phyloP scores from a whole-genome alignment of 1,284 basidiomycete genomes.

The Coriolopsis trogii region DNA sequence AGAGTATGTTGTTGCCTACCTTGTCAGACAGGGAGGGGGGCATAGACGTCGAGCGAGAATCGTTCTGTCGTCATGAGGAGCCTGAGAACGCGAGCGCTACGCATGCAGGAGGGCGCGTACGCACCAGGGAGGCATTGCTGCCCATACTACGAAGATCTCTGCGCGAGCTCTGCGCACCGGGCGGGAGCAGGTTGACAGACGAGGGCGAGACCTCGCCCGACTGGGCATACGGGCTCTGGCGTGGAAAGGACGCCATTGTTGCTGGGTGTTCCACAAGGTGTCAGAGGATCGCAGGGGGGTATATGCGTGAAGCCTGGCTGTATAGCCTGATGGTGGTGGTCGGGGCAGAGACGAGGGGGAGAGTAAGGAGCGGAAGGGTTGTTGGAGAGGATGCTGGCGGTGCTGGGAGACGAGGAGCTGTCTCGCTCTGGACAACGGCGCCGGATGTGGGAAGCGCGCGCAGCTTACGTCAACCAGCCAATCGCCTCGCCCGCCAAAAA shows the following conservation, averaged over 20 bases:
- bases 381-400: conserved; percentile 13
- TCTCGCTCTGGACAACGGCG: neutral
- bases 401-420: neutral
- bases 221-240: conserved; percentile 28
- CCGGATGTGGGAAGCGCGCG: conserved; percentile 8
- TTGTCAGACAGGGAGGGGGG: conserved; percentile 42
- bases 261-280: neutral
- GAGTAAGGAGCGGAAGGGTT: conserved; percentile 22
- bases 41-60: conserved; percentile 43
- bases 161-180: conserved; percentile 47
- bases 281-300: conserved; percentile 5
- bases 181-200: conserved; percentile 53
- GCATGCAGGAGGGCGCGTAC: conserved; percentile 18
- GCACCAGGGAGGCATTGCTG: conserved; percentile 48
- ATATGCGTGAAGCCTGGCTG: conserved; percentile 3
- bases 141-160: conserved; percentile 43
- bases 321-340: conserved; percentile 3
- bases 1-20: conserved; percentile 22
- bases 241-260: conserved; percentile 30
- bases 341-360: conserved; percentile 8
- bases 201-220: conserved; percentile 47
- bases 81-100: neutral
- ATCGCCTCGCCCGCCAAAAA: conserved; percentile 11
- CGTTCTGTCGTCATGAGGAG: conserved; percentile 37
- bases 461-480: conserved; percentile 10